Evolutionary conservation across 441 rosid species (phyloP), one percentile per base, ranked within the genome.

Genomic region (Aleurites moluccanus): DNA sequence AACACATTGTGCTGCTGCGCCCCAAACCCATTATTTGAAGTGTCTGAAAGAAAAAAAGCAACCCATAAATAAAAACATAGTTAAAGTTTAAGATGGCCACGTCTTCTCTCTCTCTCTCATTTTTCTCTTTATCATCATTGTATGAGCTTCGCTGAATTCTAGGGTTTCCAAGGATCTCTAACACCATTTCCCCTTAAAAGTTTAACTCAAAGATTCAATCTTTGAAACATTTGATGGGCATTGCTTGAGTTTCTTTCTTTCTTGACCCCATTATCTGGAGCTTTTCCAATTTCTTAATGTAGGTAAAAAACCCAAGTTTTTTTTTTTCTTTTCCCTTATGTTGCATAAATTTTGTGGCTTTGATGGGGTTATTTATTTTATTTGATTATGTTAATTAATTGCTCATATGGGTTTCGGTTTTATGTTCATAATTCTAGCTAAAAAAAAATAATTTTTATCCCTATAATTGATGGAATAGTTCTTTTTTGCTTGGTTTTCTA

Each of bases 101-200:
- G 67, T 61, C 75, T 76, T 67, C 75, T 65, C 25, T 62, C 61
- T 73, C 49, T 15, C 66, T 73, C 68, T 65, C 27, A 11, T 1
- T 27, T 15, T 77, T 40, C 10, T 35, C 47, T 16, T 57, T 73
- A 20, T 67, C 45, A 53, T 62, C 47, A 42, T 59, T 50, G n/a
- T 61, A 45, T 56, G 18, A 56, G 72, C 64, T 72, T 70, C 74
- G 78, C 81, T 76, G 72, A 73, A 59, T 77, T 75, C 62, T 67
- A 77, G 86, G 83, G 83, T 73, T 81, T 78, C 69, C 73, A 79
- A 80, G 85, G 75, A 70, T 72, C 81, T 75, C 70, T 82, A 59
- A 78, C 61, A 52, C 67, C 57, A 25, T 27, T 44, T 64, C 16
- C 59, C 59, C 52, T 70, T n/a, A 6, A 27, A 53, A 10, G 33